phyloP scores from a whole-genome alignment of 2,329 filamentous ascomycete genomes.

The Pseudohalonectria lignicola region DNA sequence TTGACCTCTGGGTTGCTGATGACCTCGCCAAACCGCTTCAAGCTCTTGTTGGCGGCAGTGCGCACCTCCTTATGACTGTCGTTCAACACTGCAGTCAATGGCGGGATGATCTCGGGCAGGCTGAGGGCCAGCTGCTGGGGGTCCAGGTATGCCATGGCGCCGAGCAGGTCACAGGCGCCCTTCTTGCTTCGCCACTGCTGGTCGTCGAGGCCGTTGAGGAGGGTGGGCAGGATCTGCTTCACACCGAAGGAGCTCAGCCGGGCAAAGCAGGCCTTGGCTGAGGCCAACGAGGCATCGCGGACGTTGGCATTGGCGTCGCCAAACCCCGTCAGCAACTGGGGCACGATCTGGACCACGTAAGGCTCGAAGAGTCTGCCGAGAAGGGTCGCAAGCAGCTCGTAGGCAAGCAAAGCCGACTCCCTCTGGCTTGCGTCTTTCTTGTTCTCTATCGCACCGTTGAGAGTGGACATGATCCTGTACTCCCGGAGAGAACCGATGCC shows the following conservation, averaged over 20 bases:
- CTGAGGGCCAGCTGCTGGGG: slow-evolving; percentile 88
- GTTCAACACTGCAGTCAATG: slow-evolving; percentile 84
- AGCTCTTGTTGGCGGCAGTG: slow-evolving; percentile 80
- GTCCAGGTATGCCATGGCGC: slow-evolving; percentile 97
- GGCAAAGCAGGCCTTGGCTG: slow-evolving; percentile 88
- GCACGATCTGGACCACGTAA: slow-evolving; percentile 91
- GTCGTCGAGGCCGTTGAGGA: slow-evolving; percentile 87
- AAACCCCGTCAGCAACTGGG: slow-evolving; percentile 79
- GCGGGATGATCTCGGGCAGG: slow-evolving; percentile 92
- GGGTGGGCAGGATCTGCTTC: slow-evolving; percentile 82
- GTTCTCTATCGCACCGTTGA: slow-evolving; percentile 80
- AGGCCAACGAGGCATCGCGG: slow-evolving; percentile 82
- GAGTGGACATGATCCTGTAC: slow-evolving; percentile 71
- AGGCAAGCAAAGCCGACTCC: slow-evolving; percentile 80
- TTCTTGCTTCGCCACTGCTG: slow-evolving; percentile 98
- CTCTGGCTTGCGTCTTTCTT: slow-evolving; percentile 87
- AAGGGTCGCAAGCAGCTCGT: slow-evolving; percentile 79
- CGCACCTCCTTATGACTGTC: slow-evolving; percentile 98
- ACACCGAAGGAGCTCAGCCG: slow-evolving; percentile 92
- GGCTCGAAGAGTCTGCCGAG: slow-evolving; percentile 88
- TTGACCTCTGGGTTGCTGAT: slow-evolving; percentile 98
- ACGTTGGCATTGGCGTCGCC: slow-evolving; percentile 84
- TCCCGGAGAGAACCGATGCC: slow-evolving; percentile 75
- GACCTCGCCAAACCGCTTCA: slow-evolving; percentile 97
- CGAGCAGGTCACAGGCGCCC: slow-evolving; percentile 89